Evolutionary conservation across 2,329 filamentous ascomycete species (phyloP).

Genomic region (Aspergillus hortae): DNA sequence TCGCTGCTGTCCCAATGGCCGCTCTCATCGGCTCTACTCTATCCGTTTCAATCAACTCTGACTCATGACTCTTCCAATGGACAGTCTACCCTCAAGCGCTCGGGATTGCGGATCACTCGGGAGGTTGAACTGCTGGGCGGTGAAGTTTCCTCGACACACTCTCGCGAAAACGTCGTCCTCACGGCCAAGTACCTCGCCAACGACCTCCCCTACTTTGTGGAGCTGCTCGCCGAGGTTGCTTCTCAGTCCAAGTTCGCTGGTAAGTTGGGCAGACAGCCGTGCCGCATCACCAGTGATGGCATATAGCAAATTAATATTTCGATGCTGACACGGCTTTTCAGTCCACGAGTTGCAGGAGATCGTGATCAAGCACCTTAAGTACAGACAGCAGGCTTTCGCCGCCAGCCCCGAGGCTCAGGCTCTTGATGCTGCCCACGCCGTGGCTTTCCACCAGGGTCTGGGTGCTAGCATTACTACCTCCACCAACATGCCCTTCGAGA

Average conservation of each 20-base stretch:
- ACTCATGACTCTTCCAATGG: constrained; percentile 18
- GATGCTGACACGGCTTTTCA: constrained; percentile 36
- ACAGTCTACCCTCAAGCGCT: constrained; percentile 82
- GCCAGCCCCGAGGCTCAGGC: constrained; percentile 65
- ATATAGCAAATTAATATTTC: neutral
- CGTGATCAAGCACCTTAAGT: constrained; percentile 70
- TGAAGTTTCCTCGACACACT: constrained; percentile 82
- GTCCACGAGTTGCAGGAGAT: constrained; percentile 90
- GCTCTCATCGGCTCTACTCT: neutral
- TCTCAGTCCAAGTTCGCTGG: constrained; percentile 79
- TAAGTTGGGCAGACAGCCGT: constrained; percentile 34
- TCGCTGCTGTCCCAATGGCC: constrained; percentile 21
- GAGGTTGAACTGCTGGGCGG: constrained; percentile 94
- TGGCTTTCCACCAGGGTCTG: constrained; percentile 92
- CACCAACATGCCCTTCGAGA: constrained; percentile 66
- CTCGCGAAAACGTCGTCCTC: constrained; percentile 87
- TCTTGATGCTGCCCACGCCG: constrained; percentile 76
- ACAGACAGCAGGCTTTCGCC: constrained; percentile 71
- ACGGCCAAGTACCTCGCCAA: constrained; percentile 93
- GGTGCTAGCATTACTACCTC: constrained; percentile 73
- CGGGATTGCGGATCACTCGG: constrained; percentile 86
- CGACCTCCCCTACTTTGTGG: constrained; percentile 95
- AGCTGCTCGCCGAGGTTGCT: constrained; percentile 89
- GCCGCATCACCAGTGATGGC: neutral
- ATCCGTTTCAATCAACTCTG: constrained; percentile 7